Evolutionary conservation across 192 early-diverging fungal genomes (phyloP), one percentile per base, ranked within the genome.

Genomic region (Rhizophagus prolifer): DNA sequence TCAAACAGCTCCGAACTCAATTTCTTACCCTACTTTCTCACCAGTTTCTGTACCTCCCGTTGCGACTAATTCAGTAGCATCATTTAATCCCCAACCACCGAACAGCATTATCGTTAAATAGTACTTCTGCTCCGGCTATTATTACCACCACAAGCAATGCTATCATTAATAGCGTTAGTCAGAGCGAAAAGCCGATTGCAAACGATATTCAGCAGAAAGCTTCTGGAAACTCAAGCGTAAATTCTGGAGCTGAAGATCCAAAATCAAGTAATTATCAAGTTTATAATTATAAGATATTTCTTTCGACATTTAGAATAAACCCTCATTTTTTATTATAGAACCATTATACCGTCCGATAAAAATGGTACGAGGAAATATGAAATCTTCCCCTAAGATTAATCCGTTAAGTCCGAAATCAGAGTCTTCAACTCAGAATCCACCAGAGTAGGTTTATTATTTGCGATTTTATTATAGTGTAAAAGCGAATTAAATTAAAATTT

Each of bases 1-100:
- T 75, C 64, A 66, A 58, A 44, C 61, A 25, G n/a, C 77, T n/a
- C 10, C 68, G 8, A 12, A 26, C 34, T 58, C 80, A 26, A 25
- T 58, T 65, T 38, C 50, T 9, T 80, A 76, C 26, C 54, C 72
- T 25, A 36, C 47, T 69, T 60, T 36, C 61, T 1, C 63, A 46
- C 12, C 59, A 21, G 25, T 13, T 62, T 79, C 26, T 65, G 71
- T 64, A 70, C 58, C 70, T 69, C 58, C 70, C 44, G 59, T 8
- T 67, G 77, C 67, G 67, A 58, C 4, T 76, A 80, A 47, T 73
- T 67, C 25, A 74, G 47, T 41, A 82, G 82, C 58, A 81, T 67
- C 50, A 60, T 36, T 63, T 30, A 77, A 77, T 62, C 26, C 80
- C 28, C 64, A 58, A 41, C 70, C 72, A 26, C 76, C 58, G 61